phyloP scores from a whole-genome alignment of 345 rosid species.

The Erucastrum elatum region DNA sequence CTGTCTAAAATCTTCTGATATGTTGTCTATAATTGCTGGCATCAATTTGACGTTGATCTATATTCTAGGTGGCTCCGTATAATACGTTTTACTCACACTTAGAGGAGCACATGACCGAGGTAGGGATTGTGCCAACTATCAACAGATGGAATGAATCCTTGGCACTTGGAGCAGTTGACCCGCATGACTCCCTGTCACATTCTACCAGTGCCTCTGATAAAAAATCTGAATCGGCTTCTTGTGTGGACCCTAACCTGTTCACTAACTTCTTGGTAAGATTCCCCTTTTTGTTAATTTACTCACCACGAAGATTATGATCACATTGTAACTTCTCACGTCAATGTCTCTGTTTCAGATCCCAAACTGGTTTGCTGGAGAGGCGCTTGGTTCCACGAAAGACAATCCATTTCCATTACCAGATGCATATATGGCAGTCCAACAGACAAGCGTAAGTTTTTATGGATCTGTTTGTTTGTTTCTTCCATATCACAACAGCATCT shows the following conservation, averaged over 20 bases:
- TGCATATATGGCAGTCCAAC: slow-evolving; percentile 63
- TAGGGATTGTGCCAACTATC: slow-evolving; percentile 68
- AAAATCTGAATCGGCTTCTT: slow-evolving; percentile 76
- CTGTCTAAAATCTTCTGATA: slow-evolving; percentile 6
- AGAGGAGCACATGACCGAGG: slow-evolving; percentile 88
- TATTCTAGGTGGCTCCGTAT: slow-evolving; percentile 99
- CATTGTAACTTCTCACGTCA: not conserved
- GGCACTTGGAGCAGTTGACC: slow-evolving; percentile 78
- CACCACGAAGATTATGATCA: not conserved
- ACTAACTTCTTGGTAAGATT: slow-evolving; percentile 76
- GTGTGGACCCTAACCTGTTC: slow-evolving; percentile 81
- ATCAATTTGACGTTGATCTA: too few species aligned
- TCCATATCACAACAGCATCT: slow-evolving; percentile 22
- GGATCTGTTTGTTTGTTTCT: not conserved
- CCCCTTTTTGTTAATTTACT: slow-evolving; percentile 7
- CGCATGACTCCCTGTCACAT: slow-evolving; percentile 88
- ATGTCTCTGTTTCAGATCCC: slow-evolving; percentile 68
- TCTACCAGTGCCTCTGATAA: slow-evolving; percentile 90
- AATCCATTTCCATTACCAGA: slow-evolving; percentile 89
- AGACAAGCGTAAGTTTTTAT: slow-evolving; percentile 61
- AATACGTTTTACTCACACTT: slow-evolving; percentile 85
- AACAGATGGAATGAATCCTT: slow-evolving; percentile 93
- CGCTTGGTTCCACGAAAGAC: slow-evolving; percentile 67
- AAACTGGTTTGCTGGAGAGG: slow-evolving; percentile 77
- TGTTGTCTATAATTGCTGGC: slow-evolving; percentile 16